These are phyloP conservation scores for Diaporthe vaccinii DNA, from an alignment of 2,329 filamentous ascomycete species.

Conservation along the genomic window DNA sequence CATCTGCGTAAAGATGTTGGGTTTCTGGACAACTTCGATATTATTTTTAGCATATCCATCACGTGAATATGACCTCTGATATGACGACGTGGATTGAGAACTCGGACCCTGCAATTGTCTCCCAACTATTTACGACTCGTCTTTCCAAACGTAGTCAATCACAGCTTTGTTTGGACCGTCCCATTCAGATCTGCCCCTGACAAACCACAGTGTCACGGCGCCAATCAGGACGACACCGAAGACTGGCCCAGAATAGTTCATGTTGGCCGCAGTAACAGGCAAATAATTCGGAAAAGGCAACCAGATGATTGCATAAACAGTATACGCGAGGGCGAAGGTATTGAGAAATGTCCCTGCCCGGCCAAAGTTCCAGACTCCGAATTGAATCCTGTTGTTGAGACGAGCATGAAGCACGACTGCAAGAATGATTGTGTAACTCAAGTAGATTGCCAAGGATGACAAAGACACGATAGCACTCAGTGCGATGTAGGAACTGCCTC, in stretches of 20 bases:
- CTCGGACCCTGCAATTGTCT: neutral
- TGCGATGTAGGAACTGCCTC: slow-evolving; percentile 51
- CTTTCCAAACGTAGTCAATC: slow-evolving; percentile 26
- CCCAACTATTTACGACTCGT: neutral
- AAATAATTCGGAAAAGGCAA: slow-evolving; percentile 40
- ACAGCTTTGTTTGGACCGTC: slow-evolving; percentile 40
- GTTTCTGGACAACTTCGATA: neutral
- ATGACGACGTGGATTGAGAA: neutral
- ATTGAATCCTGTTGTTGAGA: slow-evolving; percentile 6
- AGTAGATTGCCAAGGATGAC: slow-evolving; percentile 46
- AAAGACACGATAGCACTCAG: slow-evolving; percentile 56
- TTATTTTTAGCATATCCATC: neutral
- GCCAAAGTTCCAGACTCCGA: slow-evolving; percentile 39
- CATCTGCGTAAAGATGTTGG: neutral
- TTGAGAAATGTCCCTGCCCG: slow-evolving; percentile 38
- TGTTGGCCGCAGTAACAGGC: slow-evolving; percentile 42
- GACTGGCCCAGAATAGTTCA: slow-evolving; percentile 41
- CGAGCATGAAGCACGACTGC: slow-evolving; percentile 39
- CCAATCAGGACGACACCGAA: slow-evolving; percentile 31
- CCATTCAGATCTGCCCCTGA: slow-evolving; percentile 39
- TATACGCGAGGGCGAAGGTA: slow-evolving; percentile 40
- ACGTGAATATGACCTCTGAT: neutral
- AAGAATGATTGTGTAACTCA: slow-evolving; percentile 42
- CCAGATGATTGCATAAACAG: slow-evolving; percentile 40
- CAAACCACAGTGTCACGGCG: slow-evolving; percentile 34